Evolutionary conservation across 495 filamentous ascomycete genomes (phyloP), one percentile per base, ranked within the genome.

Genomic region (Penicillium desertorum): DNA sequence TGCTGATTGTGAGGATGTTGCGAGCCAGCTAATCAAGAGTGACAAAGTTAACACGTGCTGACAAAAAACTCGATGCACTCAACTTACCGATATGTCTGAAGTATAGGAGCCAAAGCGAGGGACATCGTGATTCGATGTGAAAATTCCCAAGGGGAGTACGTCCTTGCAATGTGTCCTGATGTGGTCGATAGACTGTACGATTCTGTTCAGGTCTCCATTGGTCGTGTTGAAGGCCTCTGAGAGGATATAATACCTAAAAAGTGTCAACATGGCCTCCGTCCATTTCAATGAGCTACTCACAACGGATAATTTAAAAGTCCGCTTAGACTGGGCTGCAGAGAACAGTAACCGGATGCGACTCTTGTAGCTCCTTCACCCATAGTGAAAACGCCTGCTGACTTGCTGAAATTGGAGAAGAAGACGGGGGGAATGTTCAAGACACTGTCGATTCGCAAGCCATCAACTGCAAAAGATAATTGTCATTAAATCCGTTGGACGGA

Each of bases 371-470:
- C 84, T 65, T 90, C 88, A 3, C 88, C 86, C 11, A 84, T 72
- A 14, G 78, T 71, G 74, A 84, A 88, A 32, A 89, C 81, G 20
- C 82, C 85, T 1, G 85, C 82, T 32, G 86, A 80, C 10, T 62
- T 54, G n/a, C 68, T 66, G 68, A 89, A 89, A 23, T 63, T 71
- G 2, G 81, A 62, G 74, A 80, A 89, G 69, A 88, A 91, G 42
- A 71, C 76, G 50, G 78, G 79, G 57, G 83, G 74, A 36, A 88
- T 82, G 57, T 91, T 82, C 64, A 84, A 85, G 9, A 80, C 83
- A n/a, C 82, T 86, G 65, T 91, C 88, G 30, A 91, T 76, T 37
- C 88, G 81, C 45, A 92, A 73, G 7, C 86, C 88, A 64, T 92
- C 88, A 61, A 91, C 72, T 69, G 45, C 17, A 39, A 51, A 52